A percentile compares a stretch with the other conserved stretches of the same genome.
phyloP scores from a whole-genome alignment of 2,329 filamentous ascomycete genomes.

The Leptographium wingfieldii region DNA sequence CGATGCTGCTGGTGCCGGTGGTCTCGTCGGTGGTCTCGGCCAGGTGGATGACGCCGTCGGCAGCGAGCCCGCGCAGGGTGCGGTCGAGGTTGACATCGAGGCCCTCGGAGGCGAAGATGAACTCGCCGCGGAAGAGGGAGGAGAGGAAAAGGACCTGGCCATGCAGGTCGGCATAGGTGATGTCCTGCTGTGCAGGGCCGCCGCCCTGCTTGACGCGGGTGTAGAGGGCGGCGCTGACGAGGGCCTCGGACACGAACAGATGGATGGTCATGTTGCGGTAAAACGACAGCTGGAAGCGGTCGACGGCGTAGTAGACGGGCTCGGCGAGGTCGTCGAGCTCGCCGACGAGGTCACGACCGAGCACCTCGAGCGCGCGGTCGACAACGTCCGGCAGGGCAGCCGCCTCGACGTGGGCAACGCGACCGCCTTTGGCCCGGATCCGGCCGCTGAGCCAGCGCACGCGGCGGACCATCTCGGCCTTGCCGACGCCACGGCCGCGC shows the following conservation, averaged over 20 bases:
- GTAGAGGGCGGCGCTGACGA: slow-evolving; percentile 86
- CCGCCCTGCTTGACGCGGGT: slow-evolving; percentile 82
- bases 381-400: slow-evolving; percentile 70
- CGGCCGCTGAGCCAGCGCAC: slow-evolving; percentile 83
- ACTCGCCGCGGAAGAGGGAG: slow-evolving; percentile 87
- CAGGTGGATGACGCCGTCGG: slow-evolving; percentile 63
- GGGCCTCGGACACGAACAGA: slow-evolving; percentile 83
- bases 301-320: slow-evolving; percentile 87
- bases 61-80: slow-evolving; percentile 65
- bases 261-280: slow-evolving; percentile 99
- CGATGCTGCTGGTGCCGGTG: slow-evolving; percentile 32
- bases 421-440: slow-evolving; percentile 73
- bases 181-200: slow-evolving; percentile 68
- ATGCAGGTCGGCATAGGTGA: slow-evolving; percentile 58
- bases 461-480: slow-evolving; percentile 68
- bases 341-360: slow-evolving; percentile 81
- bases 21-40: slow-evolving; percentile 12
- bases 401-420: slow-evolving; percentile 85
- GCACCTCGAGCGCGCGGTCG: slow-evolving; percentile 78
- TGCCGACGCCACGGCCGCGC: slow-evolving; percentile 81
- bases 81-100: slow-evolving; percentile 67
- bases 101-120: slow-evolving; percentile 88
- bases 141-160: slow-evolving; percentile 83
- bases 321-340: slow-evolving; percentile 68
- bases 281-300: slow-evolving; percentile 93